Evolutionary conservation across 2,329 filamentous ascomycete genomes (phyloP).

Genomic region (Aspergillus sclerotialis): DNA sequence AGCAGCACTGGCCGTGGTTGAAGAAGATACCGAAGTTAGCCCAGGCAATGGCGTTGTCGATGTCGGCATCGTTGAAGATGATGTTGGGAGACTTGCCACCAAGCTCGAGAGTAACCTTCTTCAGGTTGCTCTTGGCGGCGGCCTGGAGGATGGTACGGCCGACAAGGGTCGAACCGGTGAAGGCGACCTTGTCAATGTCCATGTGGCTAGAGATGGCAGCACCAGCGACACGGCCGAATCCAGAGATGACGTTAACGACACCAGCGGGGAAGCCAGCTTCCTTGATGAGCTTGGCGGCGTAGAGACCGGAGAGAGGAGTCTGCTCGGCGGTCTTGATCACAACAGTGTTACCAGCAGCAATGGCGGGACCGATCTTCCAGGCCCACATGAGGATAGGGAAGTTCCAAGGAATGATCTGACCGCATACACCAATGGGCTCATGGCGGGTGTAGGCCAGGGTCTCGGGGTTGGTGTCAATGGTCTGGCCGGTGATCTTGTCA

Average conservation of each 20-base stretch:
- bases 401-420: conserved; percentile 87
- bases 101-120: conserved; percentile 53
- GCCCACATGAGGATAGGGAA: conserved; percentile 77
- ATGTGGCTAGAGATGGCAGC: conserved; percentile 58
- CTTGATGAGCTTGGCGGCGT: conserved; percentile 48
- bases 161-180: conserved; percentile 56
- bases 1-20: conserved; percentile 22
- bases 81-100: conserved; percentile 22
- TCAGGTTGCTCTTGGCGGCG: conserved; percentile 56
- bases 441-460: conserved; percentile 78
- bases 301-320: conserved; percentile 60
- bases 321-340: conserved; percentile 61
- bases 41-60: conserved; percentile 20
- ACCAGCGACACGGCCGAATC: conserved; percentile 71
- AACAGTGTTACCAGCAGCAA: conserved; percentile 55
- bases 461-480: conserved; percentile 69
- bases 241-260: conserved; percentile 60
- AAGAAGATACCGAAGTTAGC: conserved; percentile 21
- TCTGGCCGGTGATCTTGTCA: conserved; percentile 92
- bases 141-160: conserved; percentile 56
- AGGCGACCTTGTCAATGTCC: conserved; percentile 59
- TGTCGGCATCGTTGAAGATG: conserved; percentile 18
- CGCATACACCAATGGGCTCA: conserved; percentile 75
- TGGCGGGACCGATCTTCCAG: conserved; percentile 75
- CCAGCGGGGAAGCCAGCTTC: conserved; percentile 56